Percentiles rank a stretch among this genome's conserved stretches.
Evolutionary conservation across 306 rosid genomes (phyloP).

Genomic region (Styphnolobium japonicum): DNA sequence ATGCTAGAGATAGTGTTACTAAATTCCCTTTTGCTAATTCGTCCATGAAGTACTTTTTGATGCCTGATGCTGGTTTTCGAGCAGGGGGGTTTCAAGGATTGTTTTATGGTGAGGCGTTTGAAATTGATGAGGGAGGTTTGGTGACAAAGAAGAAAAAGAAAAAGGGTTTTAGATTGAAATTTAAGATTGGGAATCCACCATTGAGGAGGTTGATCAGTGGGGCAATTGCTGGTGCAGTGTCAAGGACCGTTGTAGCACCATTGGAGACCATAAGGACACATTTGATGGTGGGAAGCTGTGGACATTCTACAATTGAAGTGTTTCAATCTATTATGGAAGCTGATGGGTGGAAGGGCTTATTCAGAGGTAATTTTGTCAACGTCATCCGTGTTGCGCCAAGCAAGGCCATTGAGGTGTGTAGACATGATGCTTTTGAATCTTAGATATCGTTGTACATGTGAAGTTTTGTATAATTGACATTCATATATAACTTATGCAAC

Average conservation of each 20-base stretch:
- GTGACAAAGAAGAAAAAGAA: slow-evolving; percentile 23
- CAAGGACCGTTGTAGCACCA: slow-evolving; percentile 57
- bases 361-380: slow-evolving; percentile 57
- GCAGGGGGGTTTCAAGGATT: neutral
- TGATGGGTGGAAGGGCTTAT: slow-evolving; percentile 68
- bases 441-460: neutral
- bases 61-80: slow-evolving; percentile 8
- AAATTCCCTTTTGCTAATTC: too few species aligned
- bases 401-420: slow-evolving; percentile 66
- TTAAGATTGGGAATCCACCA: slow-evolving; percentile 45
- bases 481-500: neutral
- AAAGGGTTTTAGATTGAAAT: slow-evolving; percentile 37
- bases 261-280: slow-evolving; percentile 65
- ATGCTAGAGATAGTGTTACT: neutral
- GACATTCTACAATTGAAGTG: slow-evolving; percentile 40
- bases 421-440: neutral
- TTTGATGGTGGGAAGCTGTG: slow-evolving; percentile 64
- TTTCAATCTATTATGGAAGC: slow-evolving; percentile 49
- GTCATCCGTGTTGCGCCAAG: slow-evolving; percentile 61
- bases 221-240: slow-evolving; percentile 53
- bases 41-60: slow-evolving; percentile 10
- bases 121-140: slow-evolving; percentile 24
- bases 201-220: slow-evolving; percentile 50
- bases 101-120: neutral
- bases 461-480: neutral